A percentile compares a stretch with the other conserved stretches of the same genome.
These are phyloP conservation scores for Quercus cerris DNA, from an alignment of 306 rosid species.

Conservation along the genomic window DNA sequence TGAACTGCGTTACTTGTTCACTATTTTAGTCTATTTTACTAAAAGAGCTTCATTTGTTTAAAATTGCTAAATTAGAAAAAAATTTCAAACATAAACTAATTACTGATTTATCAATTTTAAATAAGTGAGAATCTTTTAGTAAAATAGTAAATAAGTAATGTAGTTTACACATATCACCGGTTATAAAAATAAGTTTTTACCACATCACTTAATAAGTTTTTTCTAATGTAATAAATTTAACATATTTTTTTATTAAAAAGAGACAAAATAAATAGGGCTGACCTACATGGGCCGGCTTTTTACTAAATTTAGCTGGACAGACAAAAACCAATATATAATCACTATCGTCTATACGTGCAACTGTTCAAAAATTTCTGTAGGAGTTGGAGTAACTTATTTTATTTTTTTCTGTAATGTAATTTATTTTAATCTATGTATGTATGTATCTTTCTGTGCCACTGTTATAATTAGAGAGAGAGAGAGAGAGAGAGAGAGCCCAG, in stretches of 20 bases:
- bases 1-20: rapidly evolving
- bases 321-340: slow-evolving; percentile 79
- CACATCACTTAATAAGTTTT: too few species aligned
- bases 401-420: slow-evolving; percentile 7
- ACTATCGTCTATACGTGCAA: slow-evolving; percentile 60
- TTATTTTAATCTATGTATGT: slow-evolving; percentile 6
- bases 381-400: background rate
- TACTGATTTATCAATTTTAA: rapidly evolving
- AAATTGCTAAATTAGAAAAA: rapidly evolving
- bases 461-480: slow-evolving; percentile 38
- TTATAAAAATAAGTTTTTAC: too few species aligned
- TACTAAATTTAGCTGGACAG: slow-evolving; percentile 92
- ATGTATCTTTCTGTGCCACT: slow-evolving; percentile 73
- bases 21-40: rapidly evolving
- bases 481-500: slow-evolving; percentile 30
- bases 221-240: too few species aligned
- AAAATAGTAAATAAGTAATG: rapidly evolving
- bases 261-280: slow-evolving; percentile 36
- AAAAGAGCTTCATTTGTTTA: rapidly evolving
- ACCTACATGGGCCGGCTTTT: slow-evolving; percentile 64
- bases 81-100: too few species aligned
- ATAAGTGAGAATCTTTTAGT: rapidly evolving
- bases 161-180: too few species aligned
- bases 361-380: slow-evolving; percentile 51
- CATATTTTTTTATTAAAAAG: too few species aligned